Base-by-base conservation (phyloP, 164 flowering plant species). In the Kingdonia uniflora region DNA sequence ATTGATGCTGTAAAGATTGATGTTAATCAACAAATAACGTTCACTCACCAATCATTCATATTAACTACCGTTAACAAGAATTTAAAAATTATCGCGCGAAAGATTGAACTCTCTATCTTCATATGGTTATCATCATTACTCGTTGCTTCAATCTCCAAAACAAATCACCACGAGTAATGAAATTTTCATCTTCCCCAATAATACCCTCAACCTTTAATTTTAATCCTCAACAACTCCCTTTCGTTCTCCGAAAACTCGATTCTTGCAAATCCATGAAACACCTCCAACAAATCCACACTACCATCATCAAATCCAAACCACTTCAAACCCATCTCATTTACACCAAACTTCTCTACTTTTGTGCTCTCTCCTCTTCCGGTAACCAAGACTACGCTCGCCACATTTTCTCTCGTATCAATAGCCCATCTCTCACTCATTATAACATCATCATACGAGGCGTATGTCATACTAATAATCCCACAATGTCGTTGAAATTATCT, bases 251-350 rank as follows among this genome's bases (percentile, higher is more conserved):
- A 26, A 47, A 14, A 23, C 50, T 56, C 19, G 60, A 56, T 33
- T 14, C 60, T 19, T 56, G 60, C 41, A 56, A 56, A 23, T 56
- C 60, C 19, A 56, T 56, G 52, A 19, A 56, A 56, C n/a, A 56
- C 7, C 33, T 56, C 2, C 44, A 37, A 38, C 52, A 56, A 56
- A 56, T 56, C 14, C 60, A 56, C 24, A 42, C 52, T 3, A 14
- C 19, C 19, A 11, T 56, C 2, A 38, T 56, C 43, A 56, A 56
- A 47, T 29, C 29, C 35, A 56, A 15, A 16, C 33, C 24, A 44
- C 33, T 56, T n/a, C 60, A 56, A 37, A 56, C 44, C 29, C 52
- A 56, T 0, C 60, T 56, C 21, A 51, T 56, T 0, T 56, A 29
- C 43, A 47, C 52, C 0, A 56, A 56, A 56, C 42, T 56, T 17